Evolutionary conservation across 2,329 filamentous ascomycete species (phyloP).

Genomic region (Pseudocercospora pini-densiflorae): DNA sequence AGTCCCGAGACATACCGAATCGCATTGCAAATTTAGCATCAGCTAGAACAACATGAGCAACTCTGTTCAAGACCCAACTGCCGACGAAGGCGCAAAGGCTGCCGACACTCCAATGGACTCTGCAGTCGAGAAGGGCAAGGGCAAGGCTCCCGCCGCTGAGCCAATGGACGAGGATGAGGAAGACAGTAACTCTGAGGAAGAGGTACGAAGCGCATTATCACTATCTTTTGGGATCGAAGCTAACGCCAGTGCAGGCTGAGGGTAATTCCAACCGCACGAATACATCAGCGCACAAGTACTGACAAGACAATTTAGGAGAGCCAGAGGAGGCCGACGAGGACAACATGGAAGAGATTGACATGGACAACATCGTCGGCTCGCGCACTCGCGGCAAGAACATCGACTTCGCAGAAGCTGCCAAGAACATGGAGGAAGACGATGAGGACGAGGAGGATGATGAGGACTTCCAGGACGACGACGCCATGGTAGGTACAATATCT

Average conservation of each 20-base stretch:
- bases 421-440: constrained; percentile 74
- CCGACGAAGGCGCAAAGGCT: constrained; percentile 28
- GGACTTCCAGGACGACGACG: constrained; percentile 65
- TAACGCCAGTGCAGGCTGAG: constrained; percentile 20
- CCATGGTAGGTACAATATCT: constrained; percentile 23
- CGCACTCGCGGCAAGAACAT: constrained; percentile 93
- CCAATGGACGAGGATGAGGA: constrained; percentile 41
- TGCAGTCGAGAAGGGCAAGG: constrained; percentile 76
- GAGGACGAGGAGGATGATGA: constrained; percentile 79
- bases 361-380: constrained; percentile 79
- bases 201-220: constrained; percentile 28
- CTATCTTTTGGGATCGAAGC: neutral
- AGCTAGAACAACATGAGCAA: constrained; percentile 33
- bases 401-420: constrained; percentile 88
- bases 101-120: constrained; percentile 46
- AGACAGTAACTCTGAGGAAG: constrained; percentile 51
- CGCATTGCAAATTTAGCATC: constrained; percentile 1
- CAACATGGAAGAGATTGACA: constrained; percentile 89
- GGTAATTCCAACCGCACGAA: constrained; percentile 10
- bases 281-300: constrained; percentile 1
- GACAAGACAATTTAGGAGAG: constrained; percentile 39
- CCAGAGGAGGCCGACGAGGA: constrained; percentile 76
- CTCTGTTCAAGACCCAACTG: constrained; percentile 32
- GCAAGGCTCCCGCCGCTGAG: constrained; percentile 71
- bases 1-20: neutral